Evolutionary conservation across 164 flowering plant genomes (phyloP).

Genomic region (Litsea cubeba): DNA sequence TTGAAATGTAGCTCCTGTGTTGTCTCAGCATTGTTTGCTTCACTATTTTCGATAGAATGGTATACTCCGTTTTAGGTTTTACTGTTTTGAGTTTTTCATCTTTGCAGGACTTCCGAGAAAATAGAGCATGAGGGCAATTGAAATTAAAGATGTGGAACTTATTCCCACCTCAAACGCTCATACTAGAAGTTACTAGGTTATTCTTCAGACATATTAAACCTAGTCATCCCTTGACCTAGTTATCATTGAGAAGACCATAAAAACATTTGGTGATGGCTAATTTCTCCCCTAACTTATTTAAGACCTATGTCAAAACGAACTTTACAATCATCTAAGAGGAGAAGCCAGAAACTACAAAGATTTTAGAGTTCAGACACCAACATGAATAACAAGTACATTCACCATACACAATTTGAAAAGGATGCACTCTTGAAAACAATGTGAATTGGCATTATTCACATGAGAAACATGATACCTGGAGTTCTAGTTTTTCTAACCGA

Average conservation of each 20-base stretch:
- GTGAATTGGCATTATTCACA: not conserved
- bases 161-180: too few species aligned
- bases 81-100: too few species aligned
- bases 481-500: constrained; percentile 43
- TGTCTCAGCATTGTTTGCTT: too few species aligned
- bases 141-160: too few species aligned
- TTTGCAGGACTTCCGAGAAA: too few species aligned
- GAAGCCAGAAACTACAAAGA: not conserved
- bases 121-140: too few species aligned
- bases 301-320: not conserved
- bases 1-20: too few species aligned
- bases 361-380: not conserved
- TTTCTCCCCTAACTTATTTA: not conserved
- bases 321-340: not conserved
- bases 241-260: not conserved
- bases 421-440: too few species aligned
- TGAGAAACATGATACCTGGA: constrained; percentile 29
- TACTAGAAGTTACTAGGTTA: too few species aligned
- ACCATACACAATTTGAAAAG: not conserved
- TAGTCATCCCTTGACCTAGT: not conserved
- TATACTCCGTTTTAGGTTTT: too few species aligned
- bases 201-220: too few species aligned
- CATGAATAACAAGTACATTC: not conserved
- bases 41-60: too few species aligned
- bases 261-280: not conserved